These are phyloP conservation scores for Suhomyces prunicola DNA, from an alignment of 805 yeast species.

Conservation along the genomic window DNA sequence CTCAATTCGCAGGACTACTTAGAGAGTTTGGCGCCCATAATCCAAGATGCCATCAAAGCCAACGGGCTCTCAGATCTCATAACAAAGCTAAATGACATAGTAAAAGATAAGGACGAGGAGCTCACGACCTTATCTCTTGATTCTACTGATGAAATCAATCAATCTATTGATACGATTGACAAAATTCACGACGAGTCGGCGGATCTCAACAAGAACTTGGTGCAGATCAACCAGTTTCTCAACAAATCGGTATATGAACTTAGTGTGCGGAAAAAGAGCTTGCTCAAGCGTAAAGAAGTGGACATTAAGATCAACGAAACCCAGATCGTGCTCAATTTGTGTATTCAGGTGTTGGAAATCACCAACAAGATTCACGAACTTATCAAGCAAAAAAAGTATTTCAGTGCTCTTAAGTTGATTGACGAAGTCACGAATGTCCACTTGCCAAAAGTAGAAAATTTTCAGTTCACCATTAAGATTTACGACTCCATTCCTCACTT, in stretches of 20 bases:
- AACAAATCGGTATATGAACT: conserved; percentile 65
- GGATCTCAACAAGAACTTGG: conserved; percentile 52
- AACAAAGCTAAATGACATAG: conserved; percentile 51
- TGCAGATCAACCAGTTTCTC: conserved; percentile 54
- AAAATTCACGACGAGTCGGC: conserved; percentile 57
- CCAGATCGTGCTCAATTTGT: conserved; percentile 60
- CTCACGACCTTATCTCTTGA: conserved; percentile 59
- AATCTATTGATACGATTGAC: conserved; percentile 62
- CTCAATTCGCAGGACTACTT: conserved; percentile 64
- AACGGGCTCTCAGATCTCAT: conserved; percentile 57
- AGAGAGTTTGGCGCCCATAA: conserved; percentile 75
- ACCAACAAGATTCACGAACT: conserved; percentile 83
- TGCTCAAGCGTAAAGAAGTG: conserved; percentile 60
- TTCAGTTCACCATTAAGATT: conserved; percentile 72
- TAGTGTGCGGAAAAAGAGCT: conserved; percentile 56
- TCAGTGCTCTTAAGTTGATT: conserved; percentile 79
- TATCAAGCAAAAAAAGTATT: conserved; percentile 70
- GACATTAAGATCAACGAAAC: conserved; percentile 70
- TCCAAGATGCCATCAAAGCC: conserved; percentile 57
- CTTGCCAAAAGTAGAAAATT: conserved; percentile 65
- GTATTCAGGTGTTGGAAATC: conserved; percentile 78
- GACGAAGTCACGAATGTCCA: conserved; percentile 71
- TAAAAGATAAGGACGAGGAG: conserved; percentile 59
- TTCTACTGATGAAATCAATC: conserved; percentile 53
- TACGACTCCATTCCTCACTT: conserved; percentile 74